A percentile compares a stretch with the other conserved stretches of the same genome.
These are phyloP conservation scores for Fusarium sp. DNA, from an alignment of 2,329 filamentous ascomycete genomes.

Conservation along the genomic window DNA sequence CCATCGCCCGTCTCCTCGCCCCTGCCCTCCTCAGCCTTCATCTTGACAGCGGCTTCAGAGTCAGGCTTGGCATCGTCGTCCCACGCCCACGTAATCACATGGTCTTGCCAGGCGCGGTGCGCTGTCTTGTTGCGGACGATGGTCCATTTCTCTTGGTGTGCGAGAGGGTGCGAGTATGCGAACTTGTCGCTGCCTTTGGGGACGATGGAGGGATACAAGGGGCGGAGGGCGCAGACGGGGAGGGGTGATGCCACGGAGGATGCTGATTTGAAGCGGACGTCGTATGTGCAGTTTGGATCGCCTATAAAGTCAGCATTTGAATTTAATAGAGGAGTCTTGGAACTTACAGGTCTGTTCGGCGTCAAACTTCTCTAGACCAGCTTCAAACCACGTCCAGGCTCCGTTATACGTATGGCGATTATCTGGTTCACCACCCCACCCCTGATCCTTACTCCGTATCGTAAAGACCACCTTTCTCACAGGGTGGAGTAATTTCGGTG, in stretches of 20 bases:
- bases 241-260: constrained; percentile 38
- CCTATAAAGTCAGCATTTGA: constrained; percentile 34
- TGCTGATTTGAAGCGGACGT: constrained; percentile 41
- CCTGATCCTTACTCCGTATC: constrained; percentile 67
- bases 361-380: constrained; percentile 67
- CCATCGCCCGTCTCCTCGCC: constrained; percentile 63
- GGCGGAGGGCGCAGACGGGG: constrained; percentile 50
- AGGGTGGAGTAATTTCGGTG: constrained; percentile 57
- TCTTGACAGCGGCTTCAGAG: constrained; percentile 51
- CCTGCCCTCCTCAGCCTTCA: constrained; percentile 57
- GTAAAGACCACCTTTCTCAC: constrained; percentile 71
- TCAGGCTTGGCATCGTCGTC: constrained; percentile 59
- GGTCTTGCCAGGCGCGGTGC: constrained; percentile 46
- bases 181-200: constrained; percentile 35
- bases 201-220: constrained; percentile 49
- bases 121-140: constrained; percentile 62
- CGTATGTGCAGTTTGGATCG: constrained; percentile 45
- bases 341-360: constrained; percentile 47
- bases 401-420: constrained; percentile 54
- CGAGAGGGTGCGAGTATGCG: constrained; percentile 52
- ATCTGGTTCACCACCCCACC: constrained; percentile 56
- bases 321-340: accelerated
- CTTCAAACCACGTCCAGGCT: constrained; percentile 73
- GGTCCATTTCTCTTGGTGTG: constrained; percentile 49
- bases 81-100: constrained; percentile 65